Conservation (phyloP, 495 filamentous ascomycete genomes). For the Aspergillus mulundensis region DNA sequence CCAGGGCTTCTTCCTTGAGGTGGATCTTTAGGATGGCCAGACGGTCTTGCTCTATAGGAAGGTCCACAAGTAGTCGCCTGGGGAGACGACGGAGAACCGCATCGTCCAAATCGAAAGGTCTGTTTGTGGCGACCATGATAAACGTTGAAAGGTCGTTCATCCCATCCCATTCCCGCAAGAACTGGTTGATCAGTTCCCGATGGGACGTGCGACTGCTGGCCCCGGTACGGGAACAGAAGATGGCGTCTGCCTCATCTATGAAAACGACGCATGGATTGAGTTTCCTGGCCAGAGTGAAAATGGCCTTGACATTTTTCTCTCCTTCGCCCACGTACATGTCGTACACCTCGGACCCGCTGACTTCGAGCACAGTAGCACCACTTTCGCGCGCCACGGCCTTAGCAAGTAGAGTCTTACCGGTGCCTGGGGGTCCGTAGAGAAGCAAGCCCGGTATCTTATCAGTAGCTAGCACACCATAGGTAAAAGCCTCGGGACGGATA, state of each 20-base stretch:
- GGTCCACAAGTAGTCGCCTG: conserved; percentile 77
- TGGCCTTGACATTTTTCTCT: conserved; percentile 93
- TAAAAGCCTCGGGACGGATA: conserved; percentile 87
- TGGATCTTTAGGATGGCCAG: conserved; percentile 79
- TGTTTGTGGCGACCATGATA: conserved; percentile 98
- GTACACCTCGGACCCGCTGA: conserved; percentile 74
- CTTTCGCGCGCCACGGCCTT: conserved; percentile 95
- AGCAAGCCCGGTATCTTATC: conserved; percentile 88
- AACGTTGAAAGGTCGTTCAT: conserved; percentile 83
- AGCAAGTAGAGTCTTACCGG: conserved; percentile 90
- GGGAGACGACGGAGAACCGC: conserved; percentile 83
- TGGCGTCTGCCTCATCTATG: conserved; percentile 93
- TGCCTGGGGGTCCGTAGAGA: conserved; percentile 92
- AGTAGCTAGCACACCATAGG: conserved; percentile 87
- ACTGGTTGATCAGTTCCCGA: conserved; percentile 95
- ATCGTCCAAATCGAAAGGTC: conserved; percentile 93
- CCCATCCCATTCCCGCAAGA: conserved; percentile 96
- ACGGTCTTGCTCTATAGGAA: conserved; percentile 75
- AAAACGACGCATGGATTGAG: conserved; percentile 92
- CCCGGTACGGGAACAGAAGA: conserved; percentile 70
- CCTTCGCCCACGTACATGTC: conserved; percentile 96
- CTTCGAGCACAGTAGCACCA: conserved; percentile 77
- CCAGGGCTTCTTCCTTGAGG: conserved; percentile 71
- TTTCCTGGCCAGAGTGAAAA: conserved; percentile 89
- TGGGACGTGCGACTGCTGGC: conserved; percentile 58